Conservation (phyloP, 495 filamentous ascomycete species). For the Pyrenopolyporus hunteri region DNA sequence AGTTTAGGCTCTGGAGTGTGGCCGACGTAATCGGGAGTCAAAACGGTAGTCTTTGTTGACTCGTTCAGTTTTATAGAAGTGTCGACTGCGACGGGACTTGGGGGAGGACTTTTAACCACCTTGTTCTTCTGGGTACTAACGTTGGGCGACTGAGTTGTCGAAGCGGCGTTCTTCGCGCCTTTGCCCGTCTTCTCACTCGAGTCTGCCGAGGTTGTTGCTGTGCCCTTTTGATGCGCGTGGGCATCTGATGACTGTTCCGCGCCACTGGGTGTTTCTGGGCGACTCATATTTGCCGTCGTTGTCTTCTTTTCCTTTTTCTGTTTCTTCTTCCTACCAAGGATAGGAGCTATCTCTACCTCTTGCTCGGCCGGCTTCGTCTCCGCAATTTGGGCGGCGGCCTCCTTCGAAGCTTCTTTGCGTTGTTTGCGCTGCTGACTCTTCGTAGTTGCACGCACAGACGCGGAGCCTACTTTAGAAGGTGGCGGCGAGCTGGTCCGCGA, state of each 20-base stretch:
- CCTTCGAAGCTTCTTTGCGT: constrained; percentile 72
- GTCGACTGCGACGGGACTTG: constrained; percentile 31
- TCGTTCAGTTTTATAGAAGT: constrained; percentile 44
- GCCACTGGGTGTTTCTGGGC: constrained; percentile 41
- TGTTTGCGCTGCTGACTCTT: constrained; percentile 94
- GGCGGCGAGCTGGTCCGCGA: constrained; percentile 81
- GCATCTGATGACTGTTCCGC: constrained; percentile 25
- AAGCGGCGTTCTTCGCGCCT: background rate
- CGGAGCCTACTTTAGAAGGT: constrained; percentile 71
- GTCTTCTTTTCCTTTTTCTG: constrained; percentile 72
- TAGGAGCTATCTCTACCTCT: constrained; percentile 74
- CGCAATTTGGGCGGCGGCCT: constrained; percentile 56
- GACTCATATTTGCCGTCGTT: constrained; percentile 31
- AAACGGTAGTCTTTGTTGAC: constrained; percentile 43
- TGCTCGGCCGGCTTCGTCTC: constrained; percentile 61
- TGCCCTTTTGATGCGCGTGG: constrained; percentile 20
- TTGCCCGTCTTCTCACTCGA: constrained; percentile 16
- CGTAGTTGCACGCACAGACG: constrained; percentile 77
- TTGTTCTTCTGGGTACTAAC: constrained; percentile 29
- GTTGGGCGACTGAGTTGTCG: constrained; percentile 33
- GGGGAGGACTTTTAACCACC: constrained; percentile 25
- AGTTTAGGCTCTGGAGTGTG: constrained; percentile 34
- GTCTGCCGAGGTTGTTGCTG: constrained; percentile 4
- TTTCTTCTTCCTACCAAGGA: constrained; percentile 89
- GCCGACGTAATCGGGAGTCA: constrained; percentile 41